Evolutionary conservation across 1,284 basidiomycete species (phyloP).

Genomic region (Phylloporus gajari): DNA sequence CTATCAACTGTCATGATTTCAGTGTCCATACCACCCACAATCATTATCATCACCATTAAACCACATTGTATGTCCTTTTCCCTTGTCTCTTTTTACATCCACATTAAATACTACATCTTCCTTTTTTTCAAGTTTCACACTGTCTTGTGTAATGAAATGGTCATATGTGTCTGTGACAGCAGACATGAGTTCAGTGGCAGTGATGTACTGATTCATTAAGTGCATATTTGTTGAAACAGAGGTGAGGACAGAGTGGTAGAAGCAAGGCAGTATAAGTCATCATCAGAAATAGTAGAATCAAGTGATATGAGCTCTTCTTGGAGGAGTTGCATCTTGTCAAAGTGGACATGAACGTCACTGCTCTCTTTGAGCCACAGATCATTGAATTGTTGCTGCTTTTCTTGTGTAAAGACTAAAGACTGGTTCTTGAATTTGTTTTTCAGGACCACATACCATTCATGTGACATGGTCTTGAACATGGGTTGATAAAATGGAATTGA

Average conservation of each 20-base stretch:
- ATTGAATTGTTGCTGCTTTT: conserved; percentile 1
- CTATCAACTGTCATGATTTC: not conserved
- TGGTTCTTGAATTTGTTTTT: conserved; percentile 2
- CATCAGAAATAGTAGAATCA: not conserved
- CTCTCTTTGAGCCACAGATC: conserved; percentile 8
- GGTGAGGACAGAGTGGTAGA: conserved; percentile 44
- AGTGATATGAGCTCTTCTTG: not conserved
- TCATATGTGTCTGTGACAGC: conserved; percentile 45
- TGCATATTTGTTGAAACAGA: conserved; percentile 35
- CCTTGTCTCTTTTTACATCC: not conserved
- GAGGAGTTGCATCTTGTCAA: conserved; percentile 33
- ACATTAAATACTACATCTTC: not conserved
- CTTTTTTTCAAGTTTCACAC: not conserved
- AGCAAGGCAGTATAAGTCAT: conserved; percentile 33
- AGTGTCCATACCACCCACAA: not conserved
- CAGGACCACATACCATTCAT: not conserved
- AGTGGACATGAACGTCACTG: not conserved
- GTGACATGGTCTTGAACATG: not conserved
- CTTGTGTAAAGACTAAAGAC: not conserved
- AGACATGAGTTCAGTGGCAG: conserved; percentile 34
- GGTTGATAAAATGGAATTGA: conserved; percentile 5
- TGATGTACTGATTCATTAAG: conserved; percentile 26
- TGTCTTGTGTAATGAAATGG: conserved; percentile 19
- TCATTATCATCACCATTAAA: not conserved
- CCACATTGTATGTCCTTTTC: not conserved